Conservation (phyloP, 2,329 filamentous ascomycete species). For the Colletotrichum orchidophilum region DNA sequence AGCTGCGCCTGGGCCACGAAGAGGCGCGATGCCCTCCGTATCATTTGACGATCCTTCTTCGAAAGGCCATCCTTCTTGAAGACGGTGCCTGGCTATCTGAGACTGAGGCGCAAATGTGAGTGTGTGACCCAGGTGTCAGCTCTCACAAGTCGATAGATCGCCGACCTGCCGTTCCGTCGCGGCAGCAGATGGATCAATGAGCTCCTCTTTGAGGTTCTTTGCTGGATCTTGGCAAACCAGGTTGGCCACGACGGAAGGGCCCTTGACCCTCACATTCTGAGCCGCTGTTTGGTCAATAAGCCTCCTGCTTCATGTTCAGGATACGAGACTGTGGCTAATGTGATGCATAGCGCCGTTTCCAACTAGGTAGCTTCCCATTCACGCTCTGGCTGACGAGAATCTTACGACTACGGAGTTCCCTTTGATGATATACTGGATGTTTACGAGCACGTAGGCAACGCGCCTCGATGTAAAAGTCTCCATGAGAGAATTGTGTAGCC, state of each 20-base stretch:
- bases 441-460: neutral
- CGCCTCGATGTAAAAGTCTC: neutral
- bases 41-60: conserved; percentile 3
- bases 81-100: conserved; percentile 20
- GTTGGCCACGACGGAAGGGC: neutral
- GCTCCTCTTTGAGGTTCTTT: conserved; percentile 1
- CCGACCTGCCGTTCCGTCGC: neutral
- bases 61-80: neutral
- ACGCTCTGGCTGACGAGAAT: neutral
- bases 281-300: neutral
- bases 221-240: neutral
- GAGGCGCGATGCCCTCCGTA: neutral
- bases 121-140: conserved; percentile 12
- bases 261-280: neutral
- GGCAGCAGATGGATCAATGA: neutral
- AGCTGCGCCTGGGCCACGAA: conserved; percentile 13
- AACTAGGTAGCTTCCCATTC: neutral
- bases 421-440: neutral
- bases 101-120: neutral
- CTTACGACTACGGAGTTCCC: neutral
- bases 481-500: neutral
- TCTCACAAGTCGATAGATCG: neutral
- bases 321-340: neutral
- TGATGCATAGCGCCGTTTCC: neutral
- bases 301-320: conserved; percentile 4